Evolutionary conservation across 805 yeast genomes (phyloP).

Genomic region (Teunomyces lycoperdinae): DNA sequence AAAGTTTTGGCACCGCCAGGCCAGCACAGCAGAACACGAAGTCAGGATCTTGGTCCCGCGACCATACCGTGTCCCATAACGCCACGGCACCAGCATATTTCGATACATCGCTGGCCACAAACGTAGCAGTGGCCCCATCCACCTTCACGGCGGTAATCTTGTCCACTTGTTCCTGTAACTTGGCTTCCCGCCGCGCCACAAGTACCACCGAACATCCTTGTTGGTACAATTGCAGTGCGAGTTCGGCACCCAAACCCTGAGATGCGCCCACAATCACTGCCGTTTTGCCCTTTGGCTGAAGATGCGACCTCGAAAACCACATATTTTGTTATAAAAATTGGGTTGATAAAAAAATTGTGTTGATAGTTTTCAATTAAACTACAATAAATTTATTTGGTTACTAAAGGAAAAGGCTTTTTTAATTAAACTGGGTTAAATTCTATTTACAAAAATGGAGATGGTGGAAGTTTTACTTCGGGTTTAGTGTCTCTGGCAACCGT

Average conservation of each 20-base stretch:
- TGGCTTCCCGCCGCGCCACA: conserved; percentile 72
- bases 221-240: conserved; percentile 58
- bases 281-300: conserved; percentile 44
- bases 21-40: conserved; percentile 87
- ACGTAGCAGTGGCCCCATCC: conserved; percentile 20
- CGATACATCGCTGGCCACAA: conserved; percentile 65
- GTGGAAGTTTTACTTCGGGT: conserved; percentile 13
- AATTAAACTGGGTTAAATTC: neutral
- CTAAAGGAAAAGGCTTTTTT: too few relatives aligned
- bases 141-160: conserved; percentile 31
- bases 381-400: too few relatives aligned
- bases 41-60: conserved; percentile 53
- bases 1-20: conserved; percentile 72
- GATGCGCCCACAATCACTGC: conserved; percentile 91
- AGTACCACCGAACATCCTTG: conserved; percentile 64
- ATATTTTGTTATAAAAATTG: conserved; percentile 7
- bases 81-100: conserved; percentile 47
- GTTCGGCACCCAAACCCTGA: conserved; percentile 85
- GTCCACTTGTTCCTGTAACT: conserved; percentile 49
- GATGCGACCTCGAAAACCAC: conserved; percentile 22
- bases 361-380: too few relatives aligned
- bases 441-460: conserved; percentile 10
- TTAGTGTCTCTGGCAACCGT: conserved; percentile 26
- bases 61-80: conserved; percentile 36
- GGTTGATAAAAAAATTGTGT: neutral